These are phyloP conservation scores for Phanerodontia chrysosporium DNA, from an alignment of 768 basidiomycete genomes.

Conservation along the genomic window DNA sequence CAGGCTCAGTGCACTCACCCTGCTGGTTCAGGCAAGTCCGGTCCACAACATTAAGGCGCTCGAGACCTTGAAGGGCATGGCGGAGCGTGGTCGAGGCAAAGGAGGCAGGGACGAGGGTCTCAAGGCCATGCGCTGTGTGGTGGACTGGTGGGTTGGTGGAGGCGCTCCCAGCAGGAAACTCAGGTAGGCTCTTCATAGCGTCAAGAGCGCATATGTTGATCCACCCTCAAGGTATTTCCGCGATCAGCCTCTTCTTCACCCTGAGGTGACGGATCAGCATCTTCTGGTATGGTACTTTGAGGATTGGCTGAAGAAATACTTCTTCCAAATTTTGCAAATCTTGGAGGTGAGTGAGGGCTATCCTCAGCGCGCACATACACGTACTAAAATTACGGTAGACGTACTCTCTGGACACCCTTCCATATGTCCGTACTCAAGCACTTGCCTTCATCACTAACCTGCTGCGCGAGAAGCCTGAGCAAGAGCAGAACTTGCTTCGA, in stretches of 20 bases:
- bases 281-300: conserved; percentile 88
- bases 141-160: conserved; percentile 97
- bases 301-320: conserved; percentile 97
- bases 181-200: conserved; percentile 45
- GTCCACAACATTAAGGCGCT: conserved; percentile 81
- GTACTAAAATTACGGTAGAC: conserved; percentile 37
- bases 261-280: conserved; percentile 62
- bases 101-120: conserved; percentile 91
- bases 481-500: conserved; percentile 92
- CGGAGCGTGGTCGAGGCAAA: conserved; percentile 73
- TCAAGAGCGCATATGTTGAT: neutral
- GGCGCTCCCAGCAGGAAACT: conserved; percentile 87
- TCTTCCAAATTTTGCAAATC: conserved; percentile 86
- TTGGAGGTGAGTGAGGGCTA: conserved; percentile 60
- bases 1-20: conserved; percentile 82
- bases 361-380: neutral
- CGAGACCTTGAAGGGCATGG: conserved; percentile 70
- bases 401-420: conserved; percentile 78
- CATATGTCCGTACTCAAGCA: conserved; percentile 84
- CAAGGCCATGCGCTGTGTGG: conserved; percentile 85
- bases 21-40: conserved; percentile 86
- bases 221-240: conserved; percentile 69
- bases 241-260: conserved; percentile 74
- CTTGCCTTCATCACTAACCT: conserved; percentile 75
- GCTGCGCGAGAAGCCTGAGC: conserved; percentile 87